Base-by-base conservation (phyloP, 495 filamentous ascomycete genomes). In the Tetracladium marchalianum region DNA sequence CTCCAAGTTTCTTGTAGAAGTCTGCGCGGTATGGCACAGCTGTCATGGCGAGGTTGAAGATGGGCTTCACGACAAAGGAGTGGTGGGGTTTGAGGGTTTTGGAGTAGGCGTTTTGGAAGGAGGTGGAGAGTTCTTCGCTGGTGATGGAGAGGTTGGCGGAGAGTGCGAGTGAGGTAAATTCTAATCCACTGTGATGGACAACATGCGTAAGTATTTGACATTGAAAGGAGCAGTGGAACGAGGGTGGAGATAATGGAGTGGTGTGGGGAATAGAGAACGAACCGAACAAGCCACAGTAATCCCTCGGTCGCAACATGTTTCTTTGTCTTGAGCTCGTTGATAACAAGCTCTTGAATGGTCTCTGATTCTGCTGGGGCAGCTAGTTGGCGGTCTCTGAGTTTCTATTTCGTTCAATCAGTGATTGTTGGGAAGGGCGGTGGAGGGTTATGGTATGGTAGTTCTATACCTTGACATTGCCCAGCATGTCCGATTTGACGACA, bases 221-320 rank as follows among this genome's bases (percentile, higher is more conserved):
- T 52, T 41, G 16, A 11, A 32, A 17, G 17, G 27, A 18, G 49
- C 15, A 50, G 8, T 49, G 31, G 47, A 31, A 53, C 44, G 19
- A 39, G 34, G 41, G 46, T 37, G 35, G 47, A 42, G 31, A 49
- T 41, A 27, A 36, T 45, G 18, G 52, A 41, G 32, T 35, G 41
- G 31, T 48, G 22, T 39, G 39, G 31, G 41, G 22, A 34, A 40
- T 15, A 16, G 46, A 24, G 22, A 16, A 67, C 70, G 49, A 70
- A 95, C 90, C 92, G 86, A 36, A 80, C 75, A 22, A 98, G 77
- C 92, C 92, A 98, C 17, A 95, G 62, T 35, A 97, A 70, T 13
- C 90, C 93, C 63, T 96, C 90, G 22, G 85, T 75, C 19, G 92
- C 92, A 37, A 64, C 76, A 64, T 95, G 84, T 62, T 89, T 84